phyloP scores from a whole-genome alignment of 192 early-diverging fungal species.

The Diversispora epigaea region DNA sequence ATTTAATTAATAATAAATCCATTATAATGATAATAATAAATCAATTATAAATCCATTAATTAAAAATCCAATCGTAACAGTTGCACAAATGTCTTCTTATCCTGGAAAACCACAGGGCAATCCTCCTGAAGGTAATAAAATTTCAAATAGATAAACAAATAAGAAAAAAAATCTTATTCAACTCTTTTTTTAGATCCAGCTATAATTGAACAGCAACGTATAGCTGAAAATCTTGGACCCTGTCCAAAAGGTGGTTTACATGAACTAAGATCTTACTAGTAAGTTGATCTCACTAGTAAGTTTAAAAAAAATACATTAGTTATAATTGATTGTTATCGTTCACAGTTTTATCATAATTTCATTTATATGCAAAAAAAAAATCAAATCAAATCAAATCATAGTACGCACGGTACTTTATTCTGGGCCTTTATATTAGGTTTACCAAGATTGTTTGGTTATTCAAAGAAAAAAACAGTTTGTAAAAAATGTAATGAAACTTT shows the following conservation, averaged over 20 bases:
- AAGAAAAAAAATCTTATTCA: not conserved
- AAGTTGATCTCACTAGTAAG: constrained; percentile 29
- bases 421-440: constrained; percentile 30
- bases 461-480: constrained; percentile 29
- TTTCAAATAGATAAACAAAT: not conserved
- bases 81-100: constrained; percentile 9
- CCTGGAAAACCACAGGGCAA: not conserved
- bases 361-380: not conserved
- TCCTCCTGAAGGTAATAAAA: not conserved
- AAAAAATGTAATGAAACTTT: constrained; percentile 27
- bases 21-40: too few species aligned
- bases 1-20: too few species aligned
- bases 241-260: constrained; percentile 30
- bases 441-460: constrained; percentile 28
- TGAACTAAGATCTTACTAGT: constrained; percentile 29
- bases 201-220: constrained; percentile 17
- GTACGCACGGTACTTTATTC: constrained; percentile 22
- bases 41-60: too few species aligned
- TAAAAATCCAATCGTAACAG: not conserved
- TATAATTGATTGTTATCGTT: not conserved
- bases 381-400: not conserved
- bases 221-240: constrained; percentile 20
- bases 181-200: constrained; percentile 9
- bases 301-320: not conserved
- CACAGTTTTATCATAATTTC: not conserved